Base-by-base conservation (phyloP, 2,329 filamentous ascomycete species). In the Parafenestella ontariensis region DNA sequence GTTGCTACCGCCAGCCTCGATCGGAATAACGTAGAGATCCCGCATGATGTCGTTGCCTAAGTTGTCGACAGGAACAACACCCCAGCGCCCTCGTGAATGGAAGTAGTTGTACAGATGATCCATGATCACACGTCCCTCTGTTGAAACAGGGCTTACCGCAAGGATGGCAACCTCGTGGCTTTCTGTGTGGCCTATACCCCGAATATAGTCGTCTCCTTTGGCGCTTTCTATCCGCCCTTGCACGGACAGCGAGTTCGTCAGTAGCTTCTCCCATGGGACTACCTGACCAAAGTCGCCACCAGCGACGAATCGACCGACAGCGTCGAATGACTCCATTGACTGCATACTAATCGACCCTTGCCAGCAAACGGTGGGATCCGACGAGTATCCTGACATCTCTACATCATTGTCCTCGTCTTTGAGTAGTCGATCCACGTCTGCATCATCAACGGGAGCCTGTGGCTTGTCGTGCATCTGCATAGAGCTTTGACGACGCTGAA, bases 11-110 rank as follows among this genome's bases (percentile, higher is more conserved):
- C 91, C 92, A 5, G 87, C 83, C 28, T 92, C 86, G 4, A 98
- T 86, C 0, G 95, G 94, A 9, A 97, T 89, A 28, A 98, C 84
- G 73, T 98, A 98, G 1, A 93, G 91, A 71, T 98, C 94, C 55
- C 92, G 89, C 44, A 97, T 89, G 56, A 92, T 89, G 18, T 87
- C 84, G 70, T 94, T 90, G 13, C 88, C 88, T 13, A 62, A 54
- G 8, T 54, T 55, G 13, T 74, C 69, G 4, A 71, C 59, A 6
- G 71, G 71, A 6, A 97, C 84, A 1, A 98, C 94, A 18, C 92
- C 94, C 73, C 96, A 99, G 29, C 92, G 85, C 61, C 90, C 85
- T 69, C 94, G 91, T 46, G 83, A 83, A 37, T 87, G 81, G 71
- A 99, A 98, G 77, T 99, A 98, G 47, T 92, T 85, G 67, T 93